These are phyloP conservation scores for Sporothrix dimorphospora DNA, from an alignment of 2,329 filamentous ascomycete genomes.

Conservation along the genomic window DNA sequence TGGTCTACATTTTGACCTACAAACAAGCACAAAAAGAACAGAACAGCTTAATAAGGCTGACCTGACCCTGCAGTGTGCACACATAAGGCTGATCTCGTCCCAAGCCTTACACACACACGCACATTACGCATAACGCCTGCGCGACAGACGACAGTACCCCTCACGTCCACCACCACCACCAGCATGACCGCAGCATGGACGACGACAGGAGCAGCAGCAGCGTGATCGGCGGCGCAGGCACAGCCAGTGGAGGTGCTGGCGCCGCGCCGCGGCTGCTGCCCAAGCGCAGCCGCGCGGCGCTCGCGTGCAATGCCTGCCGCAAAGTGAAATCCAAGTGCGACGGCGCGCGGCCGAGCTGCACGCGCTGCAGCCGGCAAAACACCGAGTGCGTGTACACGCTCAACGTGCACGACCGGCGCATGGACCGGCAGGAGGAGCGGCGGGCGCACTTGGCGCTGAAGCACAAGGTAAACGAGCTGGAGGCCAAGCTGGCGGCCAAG, in stretches of 20 bases:
- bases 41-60: neutral
- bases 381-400: conserved; percentile 31
- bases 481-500: conserved; percentile 32
- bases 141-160: neutral
- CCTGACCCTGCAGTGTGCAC: neutral
- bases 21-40: neutral
- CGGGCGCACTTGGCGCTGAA: conserved; percentile 25
- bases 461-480: conserved; percentile 34
- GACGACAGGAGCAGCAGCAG: conserved; percentile 5
- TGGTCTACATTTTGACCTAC: neutral
- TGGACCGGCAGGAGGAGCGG: conserved; percentile 30
- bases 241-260: neutral
- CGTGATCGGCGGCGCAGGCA: neutral
- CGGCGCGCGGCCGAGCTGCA: conserved; percentile 30
- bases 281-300: conserved; percentile 27
- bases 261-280: conserved; percentile 25
- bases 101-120: neutral
- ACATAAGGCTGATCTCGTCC: neutral
- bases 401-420: conserved; percentile 28
- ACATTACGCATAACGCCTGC: neutral
- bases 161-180: neutral
- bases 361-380: conserved; percentile 29
- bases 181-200: neutral
- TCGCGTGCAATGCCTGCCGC: conserved; percentile 31
- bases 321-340: conserved; percentile 33